phyloP scores from a whole-genome alignment of 805 yeast genomes.

The Scheffersomyces ergatensis region DNA sequence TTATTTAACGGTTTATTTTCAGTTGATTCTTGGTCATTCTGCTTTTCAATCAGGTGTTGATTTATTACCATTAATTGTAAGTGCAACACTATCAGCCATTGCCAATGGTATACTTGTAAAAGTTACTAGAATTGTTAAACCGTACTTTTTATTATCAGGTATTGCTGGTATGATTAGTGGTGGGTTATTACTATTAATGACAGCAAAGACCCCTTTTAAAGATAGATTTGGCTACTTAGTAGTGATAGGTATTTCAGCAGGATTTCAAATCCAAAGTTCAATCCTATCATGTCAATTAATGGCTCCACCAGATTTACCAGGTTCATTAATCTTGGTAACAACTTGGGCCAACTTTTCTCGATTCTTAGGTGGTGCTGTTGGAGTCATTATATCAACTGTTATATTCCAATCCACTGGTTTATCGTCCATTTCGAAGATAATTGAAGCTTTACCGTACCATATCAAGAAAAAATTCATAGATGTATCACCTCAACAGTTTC shows the following conservation, averaged over 20 bases:
- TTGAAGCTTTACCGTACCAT: conserved; percentile 3
- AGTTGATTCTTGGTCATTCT: conserved; percentile 30
- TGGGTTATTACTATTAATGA: conserved; percentile 29
- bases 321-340: conserved; percentile 34
- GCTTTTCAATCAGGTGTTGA: conserved; percentile 38
- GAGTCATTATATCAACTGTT: conserved; percentile 29
- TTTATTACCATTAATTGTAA: conserved; percentile 31
- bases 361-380: conserved; percentile 31
- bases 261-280: conserved; percentile 35
- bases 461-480: conserved; percentile 4
- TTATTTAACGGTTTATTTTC: conserved; percentile 37
- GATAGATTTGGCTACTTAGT: conserved; percentile 32
- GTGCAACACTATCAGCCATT: conserved; percentile 31
- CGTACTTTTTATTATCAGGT: conserved; percentile 26
- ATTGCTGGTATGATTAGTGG: conserved; percentile 30
- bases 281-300: conserved; percentile 32
- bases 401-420: conserved; percentile 21
- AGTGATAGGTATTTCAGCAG: conserved; percentile 31
- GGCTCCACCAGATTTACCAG: conserved; percentile 34
- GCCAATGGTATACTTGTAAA: conserved; percentile 29
- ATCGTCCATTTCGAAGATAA: conserved; percentile 10
- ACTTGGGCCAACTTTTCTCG: conserved; percentile 30
- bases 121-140: conserved; percentile 25
- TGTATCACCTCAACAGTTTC: conserved; percentile 10
- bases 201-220: conserved; percentile 15